Base-by-base conservation (phyloP, 2,329 filamentous ascomycete species). In the Diaporthe humulicola region DNA sequence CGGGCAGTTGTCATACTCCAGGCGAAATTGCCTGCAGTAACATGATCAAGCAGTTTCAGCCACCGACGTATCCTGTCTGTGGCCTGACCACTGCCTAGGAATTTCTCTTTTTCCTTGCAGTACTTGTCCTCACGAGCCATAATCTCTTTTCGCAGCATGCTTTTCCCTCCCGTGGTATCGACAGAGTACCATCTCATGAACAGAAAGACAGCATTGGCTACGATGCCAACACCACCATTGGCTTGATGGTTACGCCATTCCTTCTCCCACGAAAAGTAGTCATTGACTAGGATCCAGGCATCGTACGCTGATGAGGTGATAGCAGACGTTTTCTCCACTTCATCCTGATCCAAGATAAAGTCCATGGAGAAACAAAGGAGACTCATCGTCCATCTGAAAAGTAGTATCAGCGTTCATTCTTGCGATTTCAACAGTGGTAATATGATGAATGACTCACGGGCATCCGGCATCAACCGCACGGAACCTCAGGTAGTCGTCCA, bases 121-220 rank as follows among this genome's bases (percentile, higher is more conserved):
- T 60, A 60, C 57, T 60, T 60, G 9, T 60, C 57, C 28, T 60
- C 57, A 60, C 57, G 57, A 36, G 57, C 57, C 57, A 60, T 6
- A 60, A 60, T 60, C 57, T 60, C 57, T 28, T 60, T 60, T 25
- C 57, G 57, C 10, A 60, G 57, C 57, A 36, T 36, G 15, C 38
- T 4, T 60, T 36, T 60, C 15, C 30, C 57, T 36, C 36, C 57
- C 28, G 30, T 40, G 17, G 30, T n/a, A 19, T 60, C 57, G 30
- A 60, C 38, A 40, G 57, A 60, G 38, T 60, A 60, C 57, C 57
- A 60, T 60, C 57, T 60, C 57, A 60, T 60, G 57, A 60, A 60
- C 30, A 60, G 57, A 28, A 60, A 60, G 15, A 60, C 36, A 60
- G 57, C 17, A 40, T 60, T 60, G 57, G 57, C 57, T 60, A 60